These are phyloP conservation scores for Eimeria acervulina DNA, from an alignment of 169 alveolate genomes.

Conservation along the genomic window DNA sequence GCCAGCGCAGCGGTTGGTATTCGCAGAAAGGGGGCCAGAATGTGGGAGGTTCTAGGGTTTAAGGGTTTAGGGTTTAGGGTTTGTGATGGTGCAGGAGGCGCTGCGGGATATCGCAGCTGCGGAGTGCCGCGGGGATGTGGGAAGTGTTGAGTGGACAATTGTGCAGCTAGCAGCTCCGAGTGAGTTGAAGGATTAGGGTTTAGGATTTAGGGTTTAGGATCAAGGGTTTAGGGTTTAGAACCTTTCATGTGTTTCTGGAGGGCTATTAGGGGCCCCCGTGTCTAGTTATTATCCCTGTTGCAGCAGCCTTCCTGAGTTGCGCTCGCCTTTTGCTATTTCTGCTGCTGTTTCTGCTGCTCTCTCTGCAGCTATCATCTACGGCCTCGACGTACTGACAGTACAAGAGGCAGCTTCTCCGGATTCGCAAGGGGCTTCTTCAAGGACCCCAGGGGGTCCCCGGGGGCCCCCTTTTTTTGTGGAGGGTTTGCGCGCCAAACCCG, in stretches of 20 bases:
- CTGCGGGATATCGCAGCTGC: conserved; percentile 31
- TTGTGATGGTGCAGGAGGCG: conserved; percentile 40
- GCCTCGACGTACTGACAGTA: conserved; percentile 32
- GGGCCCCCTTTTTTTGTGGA: conserved; percentile 65
- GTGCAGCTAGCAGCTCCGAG: conserved; percentile 68
- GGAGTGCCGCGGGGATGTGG: conserved; percentile 15
- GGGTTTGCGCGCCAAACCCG: conserved; percentile 54
- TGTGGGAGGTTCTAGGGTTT: not conserved
- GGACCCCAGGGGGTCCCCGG: conserved; percentile 4
- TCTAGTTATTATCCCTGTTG: not conserved
- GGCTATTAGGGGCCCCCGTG: not conserved
- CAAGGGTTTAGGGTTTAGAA: not conserved
- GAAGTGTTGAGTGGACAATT: conserved; percentile 46
- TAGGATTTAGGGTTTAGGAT: conserved; percentile 20
- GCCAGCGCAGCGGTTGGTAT: not conserved
- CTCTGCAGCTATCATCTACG: conserved; percentile 35
- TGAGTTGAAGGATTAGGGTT: conserved; percentile 9
- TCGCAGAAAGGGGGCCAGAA: not conserved
- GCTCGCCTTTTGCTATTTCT: not conserved
- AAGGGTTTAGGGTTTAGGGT: conserved; percentile 23
- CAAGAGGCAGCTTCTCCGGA: conserved; percentile 28
- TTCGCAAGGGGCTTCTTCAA: not conserved
- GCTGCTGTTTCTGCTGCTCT: conserved; percentile 5
- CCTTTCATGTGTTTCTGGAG: not conserved
- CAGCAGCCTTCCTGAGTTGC: not conserved